These are phyloP conservation scores for Microsporum ferrugineum DNA, from an alignment of 2,329 filamentous ascomycete species.

Conservation along the genomic window DNA sequence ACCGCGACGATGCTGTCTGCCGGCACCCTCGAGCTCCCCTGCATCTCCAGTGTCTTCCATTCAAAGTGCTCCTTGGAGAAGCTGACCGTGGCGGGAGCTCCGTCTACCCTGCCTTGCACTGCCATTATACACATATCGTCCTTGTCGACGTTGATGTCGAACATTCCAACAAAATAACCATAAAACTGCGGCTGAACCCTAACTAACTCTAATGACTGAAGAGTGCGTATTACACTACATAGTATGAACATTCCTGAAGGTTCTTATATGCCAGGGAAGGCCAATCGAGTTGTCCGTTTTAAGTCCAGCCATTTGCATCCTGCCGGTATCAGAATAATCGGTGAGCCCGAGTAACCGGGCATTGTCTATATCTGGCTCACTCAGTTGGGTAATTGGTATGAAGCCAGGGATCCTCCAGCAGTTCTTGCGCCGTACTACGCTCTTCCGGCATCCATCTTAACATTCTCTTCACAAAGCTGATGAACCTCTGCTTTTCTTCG, in stretches of 20 bases:
- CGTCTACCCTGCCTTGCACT: background rate
- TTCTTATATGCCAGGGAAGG: too few species aligned
- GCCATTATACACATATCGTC: too few species aligned
- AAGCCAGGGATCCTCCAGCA: conserved; percentile 21
- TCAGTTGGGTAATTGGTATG: background rate
- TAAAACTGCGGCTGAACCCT: too few species aligned
- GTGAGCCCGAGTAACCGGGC: too few species aligned
- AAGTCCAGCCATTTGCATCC: too few species aligned
- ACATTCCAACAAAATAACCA: too few species aligned
- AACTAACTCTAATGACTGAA: too few species aligned
- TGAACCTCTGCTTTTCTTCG: conserved; percentile 19
- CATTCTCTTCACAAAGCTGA: conserved; percentile 24
- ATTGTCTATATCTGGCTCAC: background rate
- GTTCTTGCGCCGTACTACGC: conserved; percentile 23
- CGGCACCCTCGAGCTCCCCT: background rate
- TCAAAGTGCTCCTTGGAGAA: background rate
- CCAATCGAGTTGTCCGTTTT: too few species aligned
- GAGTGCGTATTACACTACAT: too few species aligned
- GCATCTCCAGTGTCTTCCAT: background rate
- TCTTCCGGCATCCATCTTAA: conserved; percentile 25
- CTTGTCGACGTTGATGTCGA: too few species aligned
- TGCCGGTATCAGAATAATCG: too few species aligned
- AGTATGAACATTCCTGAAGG: too few species aligned
- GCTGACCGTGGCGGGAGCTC: background rate
- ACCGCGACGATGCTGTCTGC: background rate